Base-by-base conservation (phyloP, 371 early-diverging fungal species). In the Funneliformis caledonium region DNA sequence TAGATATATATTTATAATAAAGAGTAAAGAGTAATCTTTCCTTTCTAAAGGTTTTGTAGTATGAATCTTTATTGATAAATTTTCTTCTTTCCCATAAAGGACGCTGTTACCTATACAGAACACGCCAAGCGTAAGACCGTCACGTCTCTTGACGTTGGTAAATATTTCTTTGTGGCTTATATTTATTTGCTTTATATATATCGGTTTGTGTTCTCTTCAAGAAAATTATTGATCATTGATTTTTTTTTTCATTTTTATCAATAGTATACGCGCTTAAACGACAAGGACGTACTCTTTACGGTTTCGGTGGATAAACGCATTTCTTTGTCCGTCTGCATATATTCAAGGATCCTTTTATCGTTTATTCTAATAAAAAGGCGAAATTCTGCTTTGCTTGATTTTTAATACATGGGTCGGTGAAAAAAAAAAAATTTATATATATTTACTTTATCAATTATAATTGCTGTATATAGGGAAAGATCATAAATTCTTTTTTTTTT, bases 111-210 rank as follows among this genome's bases (percentile, higher is more conserved):
- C 83, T 99, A 99, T 93, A 98, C 97, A 84, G 98, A 99, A 88
- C 99, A 99, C 93, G 99, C 98, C 87, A 99, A 99, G 93, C 95
- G 99, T 91, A 99, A 99, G 97, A 99, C 99, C 82, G 99, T 99
- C 85, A 95, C 94, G 70, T 92, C 95, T 76, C 91, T 93, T 68
- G 97, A 98, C 90, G 81, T 83, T 33, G 83, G 75, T 74, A 59
- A 74, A 31, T 64, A 56, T 56, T 5, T 56, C 19, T 4, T 56
- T 56, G 7, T 7, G 56, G 16, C 16, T 56, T 56, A 56, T 19
- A 19, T 16, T 52, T 52, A 16, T 16, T 52, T 52, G 52, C 16
- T 19, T 56, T 19, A 26, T 56, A 16, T n/a, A 19, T 56, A 19
- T 16, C 19, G 56, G 6, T 52, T 16, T 56, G 19, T 1, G 16